Conservation (phyloP, 345 rosid species). For the Salix suchowensis region DNA sequence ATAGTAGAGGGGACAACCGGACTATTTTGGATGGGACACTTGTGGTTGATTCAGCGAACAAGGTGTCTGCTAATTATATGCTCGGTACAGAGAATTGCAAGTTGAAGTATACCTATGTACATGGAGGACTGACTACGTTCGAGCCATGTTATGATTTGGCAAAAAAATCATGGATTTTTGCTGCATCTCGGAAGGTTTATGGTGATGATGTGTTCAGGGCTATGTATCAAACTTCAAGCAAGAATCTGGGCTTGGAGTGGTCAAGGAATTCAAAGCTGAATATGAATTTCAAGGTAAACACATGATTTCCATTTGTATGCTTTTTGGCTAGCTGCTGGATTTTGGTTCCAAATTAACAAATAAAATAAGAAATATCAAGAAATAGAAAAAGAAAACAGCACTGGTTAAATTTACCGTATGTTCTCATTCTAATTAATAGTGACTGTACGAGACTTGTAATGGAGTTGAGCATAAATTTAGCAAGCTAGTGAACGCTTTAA, state of each 20-base stretch:
- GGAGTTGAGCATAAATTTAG: not conserved
- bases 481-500: not conserved
- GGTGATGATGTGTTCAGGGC: constrained; percentile 67
- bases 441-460: not conserved
- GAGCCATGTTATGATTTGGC: constrained; percentile 81
- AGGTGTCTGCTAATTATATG: constrained; percentile 70
- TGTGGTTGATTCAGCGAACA: constrained; percentile 58
- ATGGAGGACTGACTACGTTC: constrained; percentile 54
- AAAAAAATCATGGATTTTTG: constrained; percentile 78
- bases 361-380: not conserved
- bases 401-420: not conserved
- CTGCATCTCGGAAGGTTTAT: constrained; percentile 51
- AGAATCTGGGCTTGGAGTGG: constrained; percentile 76
- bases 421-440: not conserved
- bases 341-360: not conserved
- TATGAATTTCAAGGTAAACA: constrained; percentile 67
- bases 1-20: constrained; percentile 54
- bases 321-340: not conserved
- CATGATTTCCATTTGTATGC: not conserved
- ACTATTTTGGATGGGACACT: constrained; percentile 68
- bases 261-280: constrained; percentile 50
- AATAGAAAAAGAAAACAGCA: not conserved
- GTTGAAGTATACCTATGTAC: constrained; percentile 74
- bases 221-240: constrained; percentile 69
- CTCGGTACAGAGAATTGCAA: constrained; percentile 72